phyloP scores from a whole-genome alignment of 75 land plant species.

The Cryptomeria japonica region DNA sequence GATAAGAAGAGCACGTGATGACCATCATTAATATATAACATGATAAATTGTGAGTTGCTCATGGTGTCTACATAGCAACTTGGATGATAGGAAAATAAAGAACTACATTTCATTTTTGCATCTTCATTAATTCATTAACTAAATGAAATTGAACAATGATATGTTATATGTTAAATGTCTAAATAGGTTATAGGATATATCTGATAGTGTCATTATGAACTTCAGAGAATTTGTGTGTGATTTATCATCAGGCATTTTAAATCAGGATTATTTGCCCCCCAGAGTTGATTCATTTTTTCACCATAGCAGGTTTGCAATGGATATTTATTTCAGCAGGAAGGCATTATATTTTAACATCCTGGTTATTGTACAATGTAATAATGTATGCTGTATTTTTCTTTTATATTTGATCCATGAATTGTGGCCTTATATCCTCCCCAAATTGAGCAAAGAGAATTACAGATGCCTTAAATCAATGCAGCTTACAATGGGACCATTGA shows the following conservation, averaged over 20 bases:
- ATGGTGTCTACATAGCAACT: neutral
- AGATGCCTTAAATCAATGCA: conserved; percentile 19
- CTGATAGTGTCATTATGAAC: neutral
- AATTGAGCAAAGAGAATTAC: neutral
- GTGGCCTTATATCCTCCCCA: neutral
- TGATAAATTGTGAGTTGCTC: neutral
- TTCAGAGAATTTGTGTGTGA: neutral
- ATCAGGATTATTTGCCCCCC: neutral
- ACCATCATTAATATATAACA: neutral
- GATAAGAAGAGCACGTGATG: neutral
- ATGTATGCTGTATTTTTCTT: neutral
- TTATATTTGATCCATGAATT: neutral
- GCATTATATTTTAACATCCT: neutral
- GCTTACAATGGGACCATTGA: conserved; percentile 97
- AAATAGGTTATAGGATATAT: neutral
- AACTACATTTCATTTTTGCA: neutral
- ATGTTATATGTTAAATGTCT: neutral
- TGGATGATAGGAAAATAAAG: neutral
- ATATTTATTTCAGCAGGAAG: neutral
- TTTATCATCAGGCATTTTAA: neutral
- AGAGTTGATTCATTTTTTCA: neutral
- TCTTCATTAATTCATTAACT: neutral
- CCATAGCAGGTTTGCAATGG: neutral
- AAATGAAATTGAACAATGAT: neutral
- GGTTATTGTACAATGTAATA: neutral